Percentiles rank a stretch among this genome's conserved stretches.
Conservation (phyloP, 371 early-diverging fungal genomes). For the Chytridium lagenaria region DNA sequence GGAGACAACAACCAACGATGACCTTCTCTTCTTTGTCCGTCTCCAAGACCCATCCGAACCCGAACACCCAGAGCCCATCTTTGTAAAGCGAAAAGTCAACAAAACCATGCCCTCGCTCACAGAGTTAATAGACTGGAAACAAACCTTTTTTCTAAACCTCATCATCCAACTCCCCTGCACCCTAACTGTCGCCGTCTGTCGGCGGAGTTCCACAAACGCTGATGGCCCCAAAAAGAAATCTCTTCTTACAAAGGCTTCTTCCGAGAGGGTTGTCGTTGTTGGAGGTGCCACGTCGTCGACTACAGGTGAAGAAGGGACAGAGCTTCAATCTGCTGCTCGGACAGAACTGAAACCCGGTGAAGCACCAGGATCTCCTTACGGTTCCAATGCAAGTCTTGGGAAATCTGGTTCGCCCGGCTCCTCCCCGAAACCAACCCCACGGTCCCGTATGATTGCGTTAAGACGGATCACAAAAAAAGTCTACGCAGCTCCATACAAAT, state of each 20-base stretch:
- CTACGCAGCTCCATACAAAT: conserved; percentile 80
- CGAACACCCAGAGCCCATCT: conserved; percentile 17
- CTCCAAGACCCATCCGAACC: conserved; percentile 8
- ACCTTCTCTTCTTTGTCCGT: conserved; percentile 24
- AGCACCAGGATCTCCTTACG: background rate
- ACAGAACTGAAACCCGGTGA: background rate
- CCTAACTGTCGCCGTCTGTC: conserved; percentile 78
- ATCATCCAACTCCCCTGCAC: conserved; percentile 86
- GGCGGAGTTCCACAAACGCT: conserved; percentile 42
- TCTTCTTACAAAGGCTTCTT: background rate
- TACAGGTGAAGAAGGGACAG: conserved; percentile 6
- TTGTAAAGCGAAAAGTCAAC: conserved; percentile 15
- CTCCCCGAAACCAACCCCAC: conserved; percentile 16
- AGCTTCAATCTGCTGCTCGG: background rate
- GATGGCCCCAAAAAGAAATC: conserved; percentile 6
- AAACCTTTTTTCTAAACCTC: conserved; percentile 82
- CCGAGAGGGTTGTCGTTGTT: conserved; percentile 7
- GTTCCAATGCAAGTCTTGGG: conserved; percentile 6
- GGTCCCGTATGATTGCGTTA: conserved; percentile 58
- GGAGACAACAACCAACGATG: conserved; percentile 16
- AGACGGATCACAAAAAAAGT: conserved; percentile 75
- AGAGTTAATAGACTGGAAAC: conserved; percentile 79
- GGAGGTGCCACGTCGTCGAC: background rate
- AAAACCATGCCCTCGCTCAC: conserved; percentile 57
- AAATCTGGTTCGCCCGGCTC: conserved; percentile 7